A percentile compares a stretch with the other conserved stretches of the same genome.
Conservation (phyloP, 805 yeast genomes). For the Candida dajiaensis region DNA sequence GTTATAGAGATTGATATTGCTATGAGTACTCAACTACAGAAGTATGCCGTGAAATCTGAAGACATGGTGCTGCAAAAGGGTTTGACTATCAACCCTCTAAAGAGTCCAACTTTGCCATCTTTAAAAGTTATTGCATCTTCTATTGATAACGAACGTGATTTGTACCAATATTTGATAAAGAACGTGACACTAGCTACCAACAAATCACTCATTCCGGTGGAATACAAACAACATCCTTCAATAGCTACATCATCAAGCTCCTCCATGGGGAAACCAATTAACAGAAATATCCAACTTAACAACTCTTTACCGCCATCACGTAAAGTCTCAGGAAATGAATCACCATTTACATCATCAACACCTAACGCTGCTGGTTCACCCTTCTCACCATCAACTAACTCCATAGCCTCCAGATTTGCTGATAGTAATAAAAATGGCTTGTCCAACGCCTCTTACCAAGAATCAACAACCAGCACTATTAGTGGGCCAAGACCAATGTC, state of each 20-base stretch:
- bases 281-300: constrained; percentile 6
- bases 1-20: constrained; percentile 89
- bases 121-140: constrained; percentile 73
- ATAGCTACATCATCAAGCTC: constrained; percentile 31
- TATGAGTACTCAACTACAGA: constrained; percentile 78
- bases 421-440: neutral
- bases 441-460: constrained; percentile 4
- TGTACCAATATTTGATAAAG: constrained; percentile 61
- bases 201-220: constrained; percentile 55
- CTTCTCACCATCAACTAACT: constrained; percentile 6
- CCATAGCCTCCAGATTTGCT: constrained; percentile 3
- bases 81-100: constrained; percentile 71
- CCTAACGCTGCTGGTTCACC: neutral
- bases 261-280: constrained; percentile 10
- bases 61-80: constrained; percentile 80
- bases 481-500: constrained; percentile 27
- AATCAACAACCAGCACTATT: constrained; percentile 8
- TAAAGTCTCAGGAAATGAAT: constrained; percentile 27
- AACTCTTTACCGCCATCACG: constrained; percentile 14
- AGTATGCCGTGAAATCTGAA: constrained; percentile 84
- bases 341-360: constrained; percentile 25
- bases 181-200: constrained; percentile 28
- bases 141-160: constrained; percentile 78
- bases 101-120: constrained; percentile 46
- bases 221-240: constrained; percentile 66